phyloP scores from a whole-genome alignment of 495 filamentous ascomycete genomes.

The Neurospora sp. region DNA sequence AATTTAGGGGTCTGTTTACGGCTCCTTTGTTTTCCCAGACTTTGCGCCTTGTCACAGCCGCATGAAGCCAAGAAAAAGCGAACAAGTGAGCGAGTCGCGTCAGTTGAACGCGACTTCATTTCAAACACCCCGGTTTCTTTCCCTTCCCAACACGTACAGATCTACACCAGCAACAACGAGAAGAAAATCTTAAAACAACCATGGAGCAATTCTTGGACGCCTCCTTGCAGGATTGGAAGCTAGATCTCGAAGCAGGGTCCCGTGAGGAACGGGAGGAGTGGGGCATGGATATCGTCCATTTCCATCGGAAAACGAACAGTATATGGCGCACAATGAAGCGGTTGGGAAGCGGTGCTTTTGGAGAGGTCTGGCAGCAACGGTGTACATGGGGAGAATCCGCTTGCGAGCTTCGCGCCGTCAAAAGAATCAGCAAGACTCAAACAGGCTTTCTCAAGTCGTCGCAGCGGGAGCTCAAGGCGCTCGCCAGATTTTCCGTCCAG shows the following conservation, averaged over 20 bases:
- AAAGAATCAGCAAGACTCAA: not conserved
- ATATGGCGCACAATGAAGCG: not conserved
- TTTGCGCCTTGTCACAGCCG: not conserved
- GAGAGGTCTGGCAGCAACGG: not conserved
- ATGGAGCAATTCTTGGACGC: not conserved
- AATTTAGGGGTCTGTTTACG: too few relatives aligned
- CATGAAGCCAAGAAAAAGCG: not conserved
- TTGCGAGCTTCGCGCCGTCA: not conserved
- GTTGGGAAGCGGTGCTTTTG: not conserved
- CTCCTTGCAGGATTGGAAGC: not conserved
- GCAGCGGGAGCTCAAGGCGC: not conserved
- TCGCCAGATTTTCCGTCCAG: not conserved
- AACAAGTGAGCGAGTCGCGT: not conserved
- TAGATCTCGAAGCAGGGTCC: not conserved
- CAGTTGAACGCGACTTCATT: not conserved
- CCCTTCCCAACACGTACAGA: not conserved
- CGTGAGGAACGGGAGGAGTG: not conserved
- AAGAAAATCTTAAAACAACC: not conserved
- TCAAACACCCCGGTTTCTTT: not conserved
- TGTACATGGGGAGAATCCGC: not conserved
- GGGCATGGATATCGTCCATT: not conserved
- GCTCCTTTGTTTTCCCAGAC: too few relatives aligned
- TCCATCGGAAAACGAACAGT: not conserved
- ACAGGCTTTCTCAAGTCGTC: not conserved
- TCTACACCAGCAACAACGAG: not conserved